Base-by-base conservation (phyloP, 2,329 filamentous ascomycete species). In the Epicoccum nigrum region DNA sequence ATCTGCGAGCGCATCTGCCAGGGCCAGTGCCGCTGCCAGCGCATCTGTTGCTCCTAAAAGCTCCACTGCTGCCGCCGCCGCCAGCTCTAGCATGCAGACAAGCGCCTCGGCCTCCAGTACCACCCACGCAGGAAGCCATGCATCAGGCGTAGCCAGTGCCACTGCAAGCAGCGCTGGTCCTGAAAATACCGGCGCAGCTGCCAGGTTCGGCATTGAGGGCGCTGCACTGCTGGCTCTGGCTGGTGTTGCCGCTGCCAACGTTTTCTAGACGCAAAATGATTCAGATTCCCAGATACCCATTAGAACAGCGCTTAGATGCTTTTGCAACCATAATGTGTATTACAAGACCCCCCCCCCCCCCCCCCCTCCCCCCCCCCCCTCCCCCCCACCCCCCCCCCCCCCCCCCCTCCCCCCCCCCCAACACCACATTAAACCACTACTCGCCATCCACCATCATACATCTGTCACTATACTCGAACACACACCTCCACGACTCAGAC, bases 141-240 rank as follows among this genome's bases (percentile, higher is more conserved):
- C 47, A 23, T 53, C 54, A 13, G 46, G 41, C 21, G 31, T 47
- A 16, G 34, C 34, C 4, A 30, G 50, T 15, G 45, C 49, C 11
- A 55, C 54, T 7, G 25, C 46, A 3, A 56, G 50, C 33, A 39
- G 46, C 20, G 42, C 50, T 13, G 37, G 19, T n/a, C 28, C 63
- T 20, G 51, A 55, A 27, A 59, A 53, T 43, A 64, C 65, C 30
- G 65, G 63, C 23, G 64, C 58, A 11, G 65, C 63, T 35, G 34
- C 44, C 9, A 60, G 46, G 40, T 61, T 59, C 25, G 57, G 59
- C 17, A 48, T 64, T 9, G 51, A 63, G 37, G 55, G 56, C 28
- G 56, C 56, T 20, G 59, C 56, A 3, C 51, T 65, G 15, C 39
- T 67, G 20, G 60, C 55, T 21, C 25, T 68, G 35, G 61, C 52